Evolutionary conservation across 2,329 filamentous ascomycete species (phyloP).

Genomic region (Paraconiothyrium sp.): DNA sequence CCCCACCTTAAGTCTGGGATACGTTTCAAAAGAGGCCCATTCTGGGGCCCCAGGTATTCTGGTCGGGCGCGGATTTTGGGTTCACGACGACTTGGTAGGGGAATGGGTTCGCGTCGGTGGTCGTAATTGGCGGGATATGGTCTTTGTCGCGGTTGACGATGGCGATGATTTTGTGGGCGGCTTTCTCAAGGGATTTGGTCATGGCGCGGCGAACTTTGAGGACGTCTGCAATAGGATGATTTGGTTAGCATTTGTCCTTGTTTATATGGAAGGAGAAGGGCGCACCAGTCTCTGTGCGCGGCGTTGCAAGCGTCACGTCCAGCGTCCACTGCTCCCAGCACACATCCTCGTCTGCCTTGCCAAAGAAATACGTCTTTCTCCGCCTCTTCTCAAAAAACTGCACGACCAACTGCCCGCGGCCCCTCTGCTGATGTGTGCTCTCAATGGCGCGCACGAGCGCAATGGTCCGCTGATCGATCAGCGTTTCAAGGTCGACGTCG

Average conservation of each 20-base stretch:
- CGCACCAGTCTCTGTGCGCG: slow-evolving; percentile 86
- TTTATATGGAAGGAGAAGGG: not conserved
- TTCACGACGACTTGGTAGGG: slow-evolving; percentile 93
- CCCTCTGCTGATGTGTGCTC: slow-evolving; percentile 63
- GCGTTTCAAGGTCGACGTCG: slow-evolving; percentile 88
- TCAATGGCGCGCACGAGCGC: slow-evolving; percentile 81
- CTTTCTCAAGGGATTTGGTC: slow-evolving; percentile 87
- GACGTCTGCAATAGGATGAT: slow-evolving; percentile 67
- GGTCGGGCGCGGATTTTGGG: slow-evolving; percentile 70
- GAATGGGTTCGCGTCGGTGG: slow-evolving; percentile 90
- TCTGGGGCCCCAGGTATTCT: slow-evolving; percentile 74
- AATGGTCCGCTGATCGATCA: slow-evolving; percentile 88
- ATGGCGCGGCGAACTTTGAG: slow-evolving; percentile 89
- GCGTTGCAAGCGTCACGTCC: slow-evolving; percentile 91
- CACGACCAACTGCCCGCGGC: slow-evolving; percentile 81
- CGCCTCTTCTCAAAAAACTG: slow-evolving; percentile 96
- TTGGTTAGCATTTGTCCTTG: not conserved
- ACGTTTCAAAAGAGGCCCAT: slow-evolving; percentile 64
- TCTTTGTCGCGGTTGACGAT: slow-evolving; percentile 90
- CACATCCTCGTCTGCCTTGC: slow-evolving; percentile 86
- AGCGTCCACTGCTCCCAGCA: slow-evolving; percentile 98
- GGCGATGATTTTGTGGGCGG: slow-evolving; percentile 87
- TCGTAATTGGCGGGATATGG: slow-evolving; percentile 96
- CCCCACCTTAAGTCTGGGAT: slow-evolving; percentile 6
- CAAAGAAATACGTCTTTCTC: slow-evolving; percentile 78